Base-by-base conservation (phyloP, 148 eudicot species). In the Camellia japonica region DNA sequence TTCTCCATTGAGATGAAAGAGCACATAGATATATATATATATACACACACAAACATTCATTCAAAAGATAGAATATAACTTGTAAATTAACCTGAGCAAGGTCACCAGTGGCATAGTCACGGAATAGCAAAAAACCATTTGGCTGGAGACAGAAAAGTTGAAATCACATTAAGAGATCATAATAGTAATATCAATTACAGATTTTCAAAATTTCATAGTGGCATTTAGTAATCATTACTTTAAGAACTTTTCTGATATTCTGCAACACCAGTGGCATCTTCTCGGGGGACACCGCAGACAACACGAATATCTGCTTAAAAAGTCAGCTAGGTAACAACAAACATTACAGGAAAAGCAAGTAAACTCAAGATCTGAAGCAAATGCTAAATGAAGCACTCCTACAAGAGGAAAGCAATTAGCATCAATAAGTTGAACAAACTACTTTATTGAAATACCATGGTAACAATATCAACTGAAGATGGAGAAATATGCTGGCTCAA, bases 221-320 rank as follows among this genome's bases (percentile, higher is more conserved):
- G 46, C 20, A 69, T 60, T 68, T 77, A 51, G 46, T 47, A 46
- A n/a, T 47, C 41, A 23, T 79, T 81, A 92, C 99, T 93, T 96
- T 96, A 30, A 96, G 94, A 73, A 94, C 76, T 70, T 87, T 92
- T 81, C 81, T 86, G 86, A 96, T 82, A 71, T 96, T 96, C 74
- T 96, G 93, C 86, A 96, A 68, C 65, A 82, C 95, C 77, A 84
- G 68, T 74, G 88, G 82, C 98, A 96, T 96, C 87, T 92, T 96
- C 80, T 96, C 95, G 66, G 99, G 99, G 47, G 95, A 93, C 77
- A 96, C 98, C 92, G 99, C 98, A 88, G 99, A 96, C 80, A 96
- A 83, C 78, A 94, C 99, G 90, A 96, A 96, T 86, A 96, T 89
- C 99, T 96, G 82, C 87, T 92, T 91, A 86, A 92, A 89, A 81